Evolutionary conservation across 352 stramenopile species (phyloP).

Genomic region (Globisporangium solare): DNA sequence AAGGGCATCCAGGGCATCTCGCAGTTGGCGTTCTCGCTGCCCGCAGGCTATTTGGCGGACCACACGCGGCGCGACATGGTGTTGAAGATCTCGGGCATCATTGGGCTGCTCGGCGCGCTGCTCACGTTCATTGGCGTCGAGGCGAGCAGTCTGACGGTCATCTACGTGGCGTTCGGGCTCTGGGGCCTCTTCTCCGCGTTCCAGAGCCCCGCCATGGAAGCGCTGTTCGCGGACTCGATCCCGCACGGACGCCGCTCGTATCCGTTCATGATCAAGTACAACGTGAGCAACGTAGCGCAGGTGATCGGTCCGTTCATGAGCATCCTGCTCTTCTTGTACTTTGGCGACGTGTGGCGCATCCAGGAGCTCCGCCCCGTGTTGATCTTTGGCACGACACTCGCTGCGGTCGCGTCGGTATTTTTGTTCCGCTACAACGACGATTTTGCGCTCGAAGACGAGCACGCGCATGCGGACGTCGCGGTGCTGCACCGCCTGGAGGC

Average conservation of each 20-base stretch:
- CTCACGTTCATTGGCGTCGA: slow-evolving; percentile 61
- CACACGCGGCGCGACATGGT: slow-evolving; percentile 62
- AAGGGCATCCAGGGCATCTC: slow-evolving; percentile 81
- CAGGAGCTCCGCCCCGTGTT: slow-evolving; percentile 51
- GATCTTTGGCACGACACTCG: slow-evolving; percentile 51
- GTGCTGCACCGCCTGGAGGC: too few relatives aligned
- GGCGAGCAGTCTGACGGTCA: slow-evolving; percentile 29
- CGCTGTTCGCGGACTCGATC: slow-evolving; percentile 74
- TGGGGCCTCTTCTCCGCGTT: slow-evolving; percentile 70
- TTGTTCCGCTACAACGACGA: slow-evolving; percentile 70
- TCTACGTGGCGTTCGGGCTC: slow-evolving; percentile 63
- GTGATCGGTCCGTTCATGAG: slow-evolving; percentile 52
- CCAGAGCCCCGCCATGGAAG: slow-evolving; percentile 65
- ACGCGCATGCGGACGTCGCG: slow-evolving; percentile 1
- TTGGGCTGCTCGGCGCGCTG: slow-evolving; percentile 38
- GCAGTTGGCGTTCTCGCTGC: slow-evolving; percentile 69
- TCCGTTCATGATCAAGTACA: slow-evolving; percentile 83
- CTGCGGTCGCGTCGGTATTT: slow-evolving; percentile 34
- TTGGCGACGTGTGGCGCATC: slow-evolving; percentile 59
- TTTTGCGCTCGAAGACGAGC: slow-evolving; percentile 37
- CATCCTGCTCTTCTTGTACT: slow-evolving; percentile 62
- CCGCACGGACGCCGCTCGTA: slow-evolving; percentile 57
- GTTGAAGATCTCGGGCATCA: slow-evolving; percentile 48
- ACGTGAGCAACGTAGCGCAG: slow-evolving; percentile 65
- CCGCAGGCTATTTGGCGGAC: slow-evolving; percentile 61